Evolutionary conservation across 169 alveolate species (phyloP).

Genomic region (Babesia caballi): DNA sequence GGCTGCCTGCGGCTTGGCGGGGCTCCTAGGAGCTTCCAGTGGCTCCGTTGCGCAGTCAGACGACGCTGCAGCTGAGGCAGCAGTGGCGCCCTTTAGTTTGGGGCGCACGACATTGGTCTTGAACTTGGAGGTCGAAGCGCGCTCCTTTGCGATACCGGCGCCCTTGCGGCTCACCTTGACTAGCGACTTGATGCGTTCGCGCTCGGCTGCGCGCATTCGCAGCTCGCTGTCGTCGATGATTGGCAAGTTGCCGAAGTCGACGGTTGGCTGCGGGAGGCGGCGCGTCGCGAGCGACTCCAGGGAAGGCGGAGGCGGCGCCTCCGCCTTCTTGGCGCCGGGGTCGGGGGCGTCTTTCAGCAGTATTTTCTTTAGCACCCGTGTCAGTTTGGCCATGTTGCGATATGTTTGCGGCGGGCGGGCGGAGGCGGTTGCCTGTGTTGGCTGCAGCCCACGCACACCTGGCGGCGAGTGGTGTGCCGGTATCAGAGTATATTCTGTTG

Average conservation of each 20-base stretch:
- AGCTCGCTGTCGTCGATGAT: constrained; percentile 18
- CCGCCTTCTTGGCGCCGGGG: constrained; percentile 1
- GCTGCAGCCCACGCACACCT: neutral
- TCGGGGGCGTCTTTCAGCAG: constrained; percentile 18
- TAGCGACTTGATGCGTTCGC: constrained; percentile 5
- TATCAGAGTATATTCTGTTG: too few relatives aligned
- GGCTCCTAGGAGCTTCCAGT: neutral
- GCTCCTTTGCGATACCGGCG: constrained; percentile 29
- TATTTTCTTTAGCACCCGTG: constrained; percentile 54
- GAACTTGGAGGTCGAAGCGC: neutral
- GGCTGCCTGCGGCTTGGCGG: neutral
- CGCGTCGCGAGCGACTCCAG: constrained; percentile 53
- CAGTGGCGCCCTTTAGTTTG: constrained; percentile 3
- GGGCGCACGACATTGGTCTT: constrained; percentile 6
- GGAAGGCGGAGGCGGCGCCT: constrained; percentile 15
- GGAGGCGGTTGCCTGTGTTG: neutral
- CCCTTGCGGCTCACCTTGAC: constrained; percentile 34
- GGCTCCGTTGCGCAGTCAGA: neutral
- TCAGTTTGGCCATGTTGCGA: constrained; percentile 59
- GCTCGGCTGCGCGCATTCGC: constrained; percentile 1
- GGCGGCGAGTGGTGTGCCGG: too few relatives aligned
- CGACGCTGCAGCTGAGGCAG: neutral
- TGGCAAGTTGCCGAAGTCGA: constrained; percentile 43
- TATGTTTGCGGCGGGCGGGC: neutral
- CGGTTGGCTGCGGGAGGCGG: constrained; percentile 52